A percentile compares a stretch with the other conserved stretches of the same genome.
Evolutionary conservation across 768 basidiomycete species (phyloP).

Genomic region (Pleurotus djamor): DNA sequence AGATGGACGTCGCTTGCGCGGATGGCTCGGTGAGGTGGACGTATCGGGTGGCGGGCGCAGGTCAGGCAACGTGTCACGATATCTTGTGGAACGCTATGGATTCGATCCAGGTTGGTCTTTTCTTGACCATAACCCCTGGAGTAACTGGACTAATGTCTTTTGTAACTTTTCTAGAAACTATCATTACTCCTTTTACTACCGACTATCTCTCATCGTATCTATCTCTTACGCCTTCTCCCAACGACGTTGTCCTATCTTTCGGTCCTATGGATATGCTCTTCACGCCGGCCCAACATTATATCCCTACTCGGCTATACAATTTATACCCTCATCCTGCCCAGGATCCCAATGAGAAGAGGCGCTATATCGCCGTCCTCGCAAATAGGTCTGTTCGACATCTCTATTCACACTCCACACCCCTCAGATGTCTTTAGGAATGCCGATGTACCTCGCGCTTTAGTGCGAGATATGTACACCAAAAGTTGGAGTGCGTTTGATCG

Average conservation of each 20-base stretch:
- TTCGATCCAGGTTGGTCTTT: slow-evolving; percentile 63
- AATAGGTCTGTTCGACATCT: slow-evolving; percentile 50
- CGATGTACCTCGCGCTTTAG: slow-evolving; percentile 80
- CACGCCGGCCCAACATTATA: slow-evolving; percentile 71
- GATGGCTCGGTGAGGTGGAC: slow-evolving; percentile 85
- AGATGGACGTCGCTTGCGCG: slow-evolving; percentile 68
- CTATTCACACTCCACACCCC: neutral
- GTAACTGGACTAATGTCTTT: neutral
- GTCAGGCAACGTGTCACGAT: slow-evolving; percentile 66
- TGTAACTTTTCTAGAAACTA: slow-evolving; percentile 47
- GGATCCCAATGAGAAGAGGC: slow-evolving; percentile 67
- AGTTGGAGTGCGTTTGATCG: slow-evolving; percentile 92
- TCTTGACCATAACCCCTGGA: slow-evolving; percentile 6
- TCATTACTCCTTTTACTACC: slow-evolving; percentile 74
- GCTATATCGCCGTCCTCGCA: slow-evolving; percentile 69
- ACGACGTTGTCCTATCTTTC: slow-evolving; percentile 77
- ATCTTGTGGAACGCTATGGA: slow-evolving; percentile 78
- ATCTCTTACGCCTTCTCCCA: slow-evolving; percentile 67
- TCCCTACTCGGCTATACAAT: slow-evolving; percentile 72
- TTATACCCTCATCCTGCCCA: slow-evolving; percentile 83
- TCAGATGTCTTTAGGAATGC: slow-evolving; percentile 55
- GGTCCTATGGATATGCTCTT: slow-evolving; percentile 80
- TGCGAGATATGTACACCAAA: slow-evolving; percentile 90
- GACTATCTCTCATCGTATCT: slow-evolving; percentile 78
- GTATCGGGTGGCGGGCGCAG: slow-evolving; percentile 60